Evolutionary conservation across 345 rosid species (phyloP), one percentile per base, ranked within the genome.

Genomic region (Melastoma malabathricum): DNA sequence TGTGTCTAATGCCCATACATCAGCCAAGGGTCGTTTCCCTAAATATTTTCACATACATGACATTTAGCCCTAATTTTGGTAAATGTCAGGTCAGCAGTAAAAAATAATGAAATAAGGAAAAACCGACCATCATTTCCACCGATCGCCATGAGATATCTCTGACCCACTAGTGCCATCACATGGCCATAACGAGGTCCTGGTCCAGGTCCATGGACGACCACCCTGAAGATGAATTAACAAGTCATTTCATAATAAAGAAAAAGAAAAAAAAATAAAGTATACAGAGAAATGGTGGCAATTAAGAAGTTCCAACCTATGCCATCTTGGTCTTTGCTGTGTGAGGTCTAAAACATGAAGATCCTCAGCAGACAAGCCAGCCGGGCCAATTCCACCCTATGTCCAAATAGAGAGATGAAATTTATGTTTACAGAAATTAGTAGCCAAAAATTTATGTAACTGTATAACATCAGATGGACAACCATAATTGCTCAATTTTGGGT

Each of bases 111-210:
- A 51, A 51, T 34, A 12, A 64, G 41, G 10, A 55, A 55, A 12
- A 38, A 34, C 75, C 66, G 59, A 84, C 98, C 98, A 64, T 92
- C 97, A 76, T 92, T 92, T 48, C 98, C 98, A 65, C 98, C 97
- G 64, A 92, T 92, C 25, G 95, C 97, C 98, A 92, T 92, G 72
- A 92, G 88, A 81, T 87, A 92, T 73, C 98, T 74, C 62, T 92
- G 98, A 58, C 98, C 98, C 63, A 92, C 98, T 68, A 92, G 52
- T 58, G 98, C 98, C 98, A 87, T 92, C 57, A 88, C 98, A 72
- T 92, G 98, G 41, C 98, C 98, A 77, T 92, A 92, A 48, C 98
- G 89, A 6, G 98, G 86, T 62, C 98, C 98, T 18, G 98, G 98
- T 54, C 98, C 97, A 68, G 98, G 98, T 27, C 97, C 95, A 74